These are phyloP conservation scores for Globisporangium carolinianum DNA, from an alignment of 352 stramenopile species.

Conservation along the genomic window DNA sequence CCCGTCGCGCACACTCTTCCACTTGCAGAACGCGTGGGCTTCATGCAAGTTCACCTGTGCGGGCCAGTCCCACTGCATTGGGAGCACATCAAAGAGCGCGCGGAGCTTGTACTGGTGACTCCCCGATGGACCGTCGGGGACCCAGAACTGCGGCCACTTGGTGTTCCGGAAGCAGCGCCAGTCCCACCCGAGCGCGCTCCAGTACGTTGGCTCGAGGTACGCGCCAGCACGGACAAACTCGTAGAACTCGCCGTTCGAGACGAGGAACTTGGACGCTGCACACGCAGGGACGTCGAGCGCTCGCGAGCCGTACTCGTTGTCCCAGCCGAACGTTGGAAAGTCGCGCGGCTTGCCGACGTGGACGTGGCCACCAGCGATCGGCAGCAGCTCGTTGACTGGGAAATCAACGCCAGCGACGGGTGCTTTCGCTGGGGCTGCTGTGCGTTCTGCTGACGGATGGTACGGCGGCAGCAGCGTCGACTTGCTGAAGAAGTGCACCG, in stretches of 20 bases:
- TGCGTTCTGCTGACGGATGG: slow-evolving; percentile 56
- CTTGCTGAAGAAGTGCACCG: slow-evolving; percentile 82
- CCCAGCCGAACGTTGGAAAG: slow-evolving; percentile 95
- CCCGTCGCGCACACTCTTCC: slow-evolving; percentile 63
- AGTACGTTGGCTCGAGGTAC: slow-evolving; percentile 89
- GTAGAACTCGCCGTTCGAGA: slow-evolving; percentile 95
- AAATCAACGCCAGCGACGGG: slow-evolving; percentile 83
- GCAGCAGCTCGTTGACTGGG: slow-evolving; percentile 85
- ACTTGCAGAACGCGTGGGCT: slow-evolving; percentile 89
- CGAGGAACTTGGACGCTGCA: slow-evolving; percentile 85
- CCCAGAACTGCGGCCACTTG: slow-evolving; percentile 96
- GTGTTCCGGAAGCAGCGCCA: slow-evolving; percentile 94
- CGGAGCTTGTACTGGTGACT: slow-evolving; percentile 93
- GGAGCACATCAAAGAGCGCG: slow-evolving; percentile 85
- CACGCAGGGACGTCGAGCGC: slow-evolving; percentile 85
- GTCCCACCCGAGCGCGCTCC: slow-evolving; percentile 91
- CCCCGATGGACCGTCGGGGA: slow-evolving; percentile 85
- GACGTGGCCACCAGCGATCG: slow-evolving; percentile 58
- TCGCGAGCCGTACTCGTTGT: slow-evolving; percentile 96
- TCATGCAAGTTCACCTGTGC: slow-evolving; percentile 96
- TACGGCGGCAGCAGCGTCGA: slow-evolving; percentile 82
- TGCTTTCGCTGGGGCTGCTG: slow-evolving; percentile 16
- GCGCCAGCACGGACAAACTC: slow-evolving; percentile 93
- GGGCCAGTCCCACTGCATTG: slow-evolving; percentile 95
- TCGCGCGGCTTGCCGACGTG: slow-evolving; percentile 87